Conservation (phyloP, 331 rosid species). For the Malus hybrid region DNA sequence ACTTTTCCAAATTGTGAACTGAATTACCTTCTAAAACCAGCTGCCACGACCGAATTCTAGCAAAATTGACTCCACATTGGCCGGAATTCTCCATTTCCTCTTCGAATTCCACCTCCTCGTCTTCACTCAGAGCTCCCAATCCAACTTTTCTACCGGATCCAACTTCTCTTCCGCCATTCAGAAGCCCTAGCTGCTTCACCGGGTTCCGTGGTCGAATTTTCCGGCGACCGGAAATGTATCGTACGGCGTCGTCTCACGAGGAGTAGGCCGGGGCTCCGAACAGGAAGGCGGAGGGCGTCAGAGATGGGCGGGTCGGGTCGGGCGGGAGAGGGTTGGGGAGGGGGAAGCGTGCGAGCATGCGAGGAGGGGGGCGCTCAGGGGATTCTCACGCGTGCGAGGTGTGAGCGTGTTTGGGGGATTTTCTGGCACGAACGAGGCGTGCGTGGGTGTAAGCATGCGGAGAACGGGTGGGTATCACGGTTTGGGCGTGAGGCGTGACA, state of each 20-base stretch:
- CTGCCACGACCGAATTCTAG: not conserved
- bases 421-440: slow-evolving; percentile 34
- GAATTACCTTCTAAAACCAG: slow-evolving; percentile 16
- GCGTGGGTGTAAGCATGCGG: not conserved
- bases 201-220: not conserved
- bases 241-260: slow-evolving; percentile 2
- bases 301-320: slow-evolving; percentile 24
- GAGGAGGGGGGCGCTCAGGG: slow-evolving; percentile 12
- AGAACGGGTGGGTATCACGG: not conserved
- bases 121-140: slow-evolving; percentile 2
- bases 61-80: not conserved
- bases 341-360: slow-evolving; percentile 53
- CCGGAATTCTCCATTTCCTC: not conserved
- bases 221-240: slow-evolving; percentile 35
- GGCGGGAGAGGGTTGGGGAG: slow-evolving; percentile 16
- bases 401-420: slow-evolving; percentile 5
- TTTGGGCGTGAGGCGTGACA: not conserved
- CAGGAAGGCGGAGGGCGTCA: not conserved
- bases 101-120: slow-evolving; percentile 2
- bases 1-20: not conserved
- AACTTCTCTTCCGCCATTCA: not conserved
- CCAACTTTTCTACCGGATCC: slow-evolving; percentile 16
- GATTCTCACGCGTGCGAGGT: slow-evolving; percentile 45
- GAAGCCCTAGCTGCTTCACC: not conserved
- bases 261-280: not conserved